Percentiles rank a stretch among this genome's conserved stretches.
Evolutionary conservation across 345 rosid genomes (phyloP).

Genomic region (Psidium friedrichsthalianum): DNA sequence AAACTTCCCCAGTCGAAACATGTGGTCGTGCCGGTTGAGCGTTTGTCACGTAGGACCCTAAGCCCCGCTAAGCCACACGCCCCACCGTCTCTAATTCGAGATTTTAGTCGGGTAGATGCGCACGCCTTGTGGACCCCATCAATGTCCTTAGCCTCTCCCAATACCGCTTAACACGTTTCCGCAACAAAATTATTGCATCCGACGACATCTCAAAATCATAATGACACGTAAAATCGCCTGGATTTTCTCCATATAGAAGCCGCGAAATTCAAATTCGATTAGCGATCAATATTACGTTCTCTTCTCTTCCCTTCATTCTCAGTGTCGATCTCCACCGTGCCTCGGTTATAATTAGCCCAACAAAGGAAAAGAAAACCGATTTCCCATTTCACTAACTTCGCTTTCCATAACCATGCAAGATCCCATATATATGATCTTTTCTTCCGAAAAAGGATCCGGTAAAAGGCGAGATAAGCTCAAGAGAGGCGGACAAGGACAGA

Average conservation of each 20-base stretch:
- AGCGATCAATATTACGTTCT: neutral
- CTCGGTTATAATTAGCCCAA: neutral
- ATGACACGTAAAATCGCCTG: no score
- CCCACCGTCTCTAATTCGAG: neutral
- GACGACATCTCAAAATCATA: no score
- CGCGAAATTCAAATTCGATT: neutral
- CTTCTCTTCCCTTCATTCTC: neutral
- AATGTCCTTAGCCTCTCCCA: neutral
- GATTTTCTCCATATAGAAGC: neutral
- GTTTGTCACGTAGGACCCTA: constrained; percentile 1
- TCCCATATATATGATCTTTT: neutral
- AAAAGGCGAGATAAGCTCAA: neutral
- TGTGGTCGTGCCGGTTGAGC: constrained; percentile 2
- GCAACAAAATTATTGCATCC: neutral
- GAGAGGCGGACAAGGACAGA: neutral
- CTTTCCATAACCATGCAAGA: neutral
- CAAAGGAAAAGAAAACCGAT: neutral
- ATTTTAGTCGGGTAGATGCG: neutral
- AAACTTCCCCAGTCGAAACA: neutral
- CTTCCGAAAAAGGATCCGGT: neutral
- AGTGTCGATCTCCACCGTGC: neutral
- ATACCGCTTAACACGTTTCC: neutral
- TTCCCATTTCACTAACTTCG: neutral
- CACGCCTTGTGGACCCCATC: neutral
- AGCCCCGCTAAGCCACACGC: neutral